Conservation (phyloP, 768 basidiomycete genomes). For the Boletus reticuloceps region DNA sequence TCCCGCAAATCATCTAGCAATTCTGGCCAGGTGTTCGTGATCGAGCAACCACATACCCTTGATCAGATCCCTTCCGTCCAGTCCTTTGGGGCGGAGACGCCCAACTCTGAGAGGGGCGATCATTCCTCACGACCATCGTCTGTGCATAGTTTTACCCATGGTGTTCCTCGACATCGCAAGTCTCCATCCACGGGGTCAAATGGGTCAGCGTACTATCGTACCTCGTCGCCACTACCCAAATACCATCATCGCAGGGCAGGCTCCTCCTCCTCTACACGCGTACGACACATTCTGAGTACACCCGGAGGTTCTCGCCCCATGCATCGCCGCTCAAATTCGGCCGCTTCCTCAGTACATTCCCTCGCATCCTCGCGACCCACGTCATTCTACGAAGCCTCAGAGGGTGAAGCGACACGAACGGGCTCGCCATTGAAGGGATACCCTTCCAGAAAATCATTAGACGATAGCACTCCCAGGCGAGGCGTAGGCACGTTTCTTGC, state of each 20-base stretch:
- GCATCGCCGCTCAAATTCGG: slow-evolving; percentile 74
- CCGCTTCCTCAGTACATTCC: slow-evolving; percentile 76
- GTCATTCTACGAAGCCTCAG: slow-evolving; percentile 75
- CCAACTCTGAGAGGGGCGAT: slow-evolving; percentile 82
- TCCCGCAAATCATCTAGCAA: slow-evolving; percentile 68
- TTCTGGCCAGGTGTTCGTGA: slow-evolving; percentile 43
- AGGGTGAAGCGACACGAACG: slow-evolving; percentile 61
- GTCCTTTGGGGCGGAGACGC: slow-evolving; percentile 79
- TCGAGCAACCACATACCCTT: slow-evolving; percentile 54
- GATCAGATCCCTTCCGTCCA: slow-evolving; percentile 58
- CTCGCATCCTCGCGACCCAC: slow-evolving; percentile 72
- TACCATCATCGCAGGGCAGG: slow-evolving; percentile 77
- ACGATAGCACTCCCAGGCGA: slow-evolving; percentile 42
- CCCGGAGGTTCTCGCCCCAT: slow-evolving; percentile 36
- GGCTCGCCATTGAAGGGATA: slow-evolving; percentile 60
- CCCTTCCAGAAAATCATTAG: slow-evolving; percentile 45
- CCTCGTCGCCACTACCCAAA: slow-evolving; percentile 72
- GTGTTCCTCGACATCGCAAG: slow-evolving; percentile 57
- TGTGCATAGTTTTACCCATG: slow-evolving; percentile 69
- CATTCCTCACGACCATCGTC: slow-evolving; percentile 81
- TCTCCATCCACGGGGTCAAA: slow-evolving; percentile 77
- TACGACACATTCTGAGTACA: slow-evolving; percentile 56
- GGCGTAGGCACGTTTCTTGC: slow-evolving; percentile 67
- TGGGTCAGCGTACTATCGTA: slow-evolving; percentile 60
- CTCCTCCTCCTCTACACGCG: slow-evolving; percentile 78